phyloP scores from a whole-genome alignment of 2,329 filamentous ascomycete species.

The Venturia oleaginea region DNA sequence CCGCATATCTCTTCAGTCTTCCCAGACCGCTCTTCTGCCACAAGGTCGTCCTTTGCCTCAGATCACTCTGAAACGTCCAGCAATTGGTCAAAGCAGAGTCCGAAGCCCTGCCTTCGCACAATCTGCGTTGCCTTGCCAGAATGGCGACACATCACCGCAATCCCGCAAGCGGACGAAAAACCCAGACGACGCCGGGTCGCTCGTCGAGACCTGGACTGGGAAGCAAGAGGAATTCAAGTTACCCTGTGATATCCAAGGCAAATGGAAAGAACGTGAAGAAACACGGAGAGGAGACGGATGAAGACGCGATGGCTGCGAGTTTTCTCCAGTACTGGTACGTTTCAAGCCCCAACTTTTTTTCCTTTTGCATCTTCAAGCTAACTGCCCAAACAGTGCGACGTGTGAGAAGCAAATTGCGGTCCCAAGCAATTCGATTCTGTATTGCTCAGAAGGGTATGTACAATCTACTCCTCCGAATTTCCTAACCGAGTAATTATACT shows the following conservation, averaged over 20 bases:
- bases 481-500: slow-evolving; percentile 1
- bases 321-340: slow-evolving; percentile 45
- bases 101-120: neutral
- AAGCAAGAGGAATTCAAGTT: slow-evolving; percentile 8
- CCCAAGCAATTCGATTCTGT: slow-evolving; percentile 50
- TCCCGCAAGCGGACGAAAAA: neutral
- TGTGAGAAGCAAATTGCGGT: slow-evolving; percentile 58
- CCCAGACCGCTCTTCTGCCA: slow-evolving; percentile 5
- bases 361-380: slow-evolving; percentile 6
- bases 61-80: neutral
- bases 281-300: slow-evolving; percentile 30
- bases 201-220: slow-evolving; percentile 8
- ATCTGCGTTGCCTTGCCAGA: neutral
- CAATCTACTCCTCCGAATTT: slow-evolving; percentile 11
- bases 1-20: neutral
- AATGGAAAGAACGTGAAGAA: slow-evolving; percentile 17
- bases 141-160: slow-evolving; percentile 12
- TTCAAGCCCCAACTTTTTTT: neutral
- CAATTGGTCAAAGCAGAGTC: neutral
- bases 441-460: slow-evolving; percentile 55
- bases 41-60: neutral
- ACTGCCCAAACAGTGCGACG: slow-evolving; percentile 40
- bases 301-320: slow-evolving; percentile 42
- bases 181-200: neutral
- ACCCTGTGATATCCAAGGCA: neutral